phyloP scores from a whole-genome alignment of 495 filamentous ascomycete species.

The Podospora pseudopauciseta region DNA sequence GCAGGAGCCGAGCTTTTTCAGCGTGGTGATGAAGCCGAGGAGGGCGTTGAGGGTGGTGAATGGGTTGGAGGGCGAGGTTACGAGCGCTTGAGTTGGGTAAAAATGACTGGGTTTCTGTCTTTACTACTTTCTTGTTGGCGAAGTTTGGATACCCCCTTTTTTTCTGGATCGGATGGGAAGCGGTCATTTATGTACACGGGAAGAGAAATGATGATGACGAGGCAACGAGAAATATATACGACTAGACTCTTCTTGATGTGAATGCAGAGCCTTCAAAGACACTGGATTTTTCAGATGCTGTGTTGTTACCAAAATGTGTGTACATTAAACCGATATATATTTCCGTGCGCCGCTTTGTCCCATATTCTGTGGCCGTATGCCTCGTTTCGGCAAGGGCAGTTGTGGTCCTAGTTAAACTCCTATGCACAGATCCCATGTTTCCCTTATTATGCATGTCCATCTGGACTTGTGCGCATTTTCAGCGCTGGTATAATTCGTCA shows the following conservation, averaged over 20 bases:
- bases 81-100: background rate
- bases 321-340: background rate
- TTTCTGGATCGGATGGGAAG: background rate
- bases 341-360: background rate
- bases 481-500: background rate
- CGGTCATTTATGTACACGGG: background rate
- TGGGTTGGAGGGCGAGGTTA: slow-evolving; percentile 36
- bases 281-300: too few relatives aligned
- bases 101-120: background rate
- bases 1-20: slow-evolving; percentile 69
- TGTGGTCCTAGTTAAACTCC: background rate
- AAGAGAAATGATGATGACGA: background rate
- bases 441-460: background rate
- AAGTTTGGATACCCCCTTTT: slow-evolving; percentile 5
- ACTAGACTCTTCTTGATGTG: background rate
- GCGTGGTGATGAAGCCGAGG: slow-evolving; percentile 66
- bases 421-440: background rate
- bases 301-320: background rate
- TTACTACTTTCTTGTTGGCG: background rate
- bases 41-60: slow-evolving; percentile 72
- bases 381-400: too few relatives aligned
- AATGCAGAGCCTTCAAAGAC: too few relatives aligned
- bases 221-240: slow-evolving; percentile 6
- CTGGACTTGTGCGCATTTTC: background rate
- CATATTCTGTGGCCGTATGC: background rate